A percentile compares a stretch with the other conserved stretches of the same genome.
phyloP scores from a whole-genome alignment of 169 alveolate species.

The Eimeria zaria region DNA sequence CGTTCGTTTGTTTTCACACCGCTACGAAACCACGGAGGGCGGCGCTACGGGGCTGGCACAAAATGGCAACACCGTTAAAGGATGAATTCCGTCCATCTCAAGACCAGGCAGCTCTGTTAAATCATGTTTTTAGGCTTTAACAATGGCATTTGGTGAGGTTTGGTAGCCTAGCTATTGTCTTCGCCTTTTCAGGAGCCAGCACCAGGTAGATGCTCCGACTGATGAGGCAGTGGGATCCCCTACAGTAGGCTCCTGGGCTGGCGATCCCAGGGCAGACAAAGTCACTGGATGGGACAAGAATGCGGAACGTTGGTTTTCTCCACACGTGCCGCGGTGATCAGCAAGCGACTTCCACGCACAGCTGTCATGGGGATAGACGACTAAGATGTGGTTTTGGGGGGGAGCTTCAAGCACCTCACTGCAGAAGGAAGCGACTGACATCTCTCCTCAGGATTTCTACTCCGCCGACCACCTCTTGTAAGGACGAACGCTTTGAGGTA shows the following conservation, averaged over 20 bases:
- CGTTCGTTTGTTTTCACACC: background rate
- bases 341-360: background rate
- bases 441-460: constrained; percentile 55
- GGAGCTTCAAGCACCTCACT: constrained; percentile 62
- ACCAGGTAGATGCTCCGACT: background rate
- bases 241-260: background rate
- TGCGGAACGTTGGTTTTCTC: background rate
- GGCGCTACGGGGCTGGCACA: constrained; percentile 24
- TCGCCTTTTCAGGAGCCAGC: background rate
- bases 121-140: background rate
- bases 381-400: constrained; percentile 65
- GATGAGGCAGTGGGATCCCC: background rate
- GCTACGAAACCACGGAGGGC: background rate
- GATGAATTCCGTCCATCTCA: background rate
- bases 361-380: constrained; percentile 23
- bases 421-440: constrained; percentile 44
- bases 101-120: background rate
- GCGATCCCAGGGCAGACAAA: background rate
- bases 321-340: background rate
- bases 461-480: constrained; percentile 62
- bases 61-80: background rate
- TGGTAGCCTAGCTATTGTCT: background rate
- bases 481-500: background rate
- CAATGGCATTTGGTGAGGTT: background rate
- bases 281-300: background rate